These are phyloP conservation scores for Xylariaceae sp. DNA, from an alignment of 2,329 filamentous ascomycete species.

Conservation along the genomic window DNA sequence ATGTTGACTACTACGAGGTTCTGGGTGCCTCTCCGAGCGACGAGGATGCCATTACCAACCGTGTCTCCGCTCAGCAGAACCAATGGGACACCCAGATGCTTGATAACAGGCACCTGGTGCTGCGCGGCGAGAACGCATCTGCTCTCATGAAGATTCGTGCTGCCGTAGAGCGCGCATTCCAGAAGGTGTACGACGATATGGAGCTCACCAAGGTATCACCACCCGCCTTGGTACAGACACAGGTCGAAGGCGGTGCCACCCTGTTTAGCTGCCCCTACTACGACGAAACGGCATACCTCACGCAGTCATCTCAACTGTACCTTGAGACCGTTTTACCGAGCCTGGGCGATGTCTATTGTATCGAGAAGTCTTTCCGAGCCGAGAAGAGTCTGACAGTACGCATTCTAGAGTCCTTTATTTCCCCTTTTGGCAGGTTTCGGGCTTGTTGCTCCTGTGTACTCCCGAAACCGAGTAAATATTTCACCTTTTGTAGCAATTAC, in stretches of 20 bases:
- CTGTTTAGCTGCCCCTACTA: constrained; percentile 92
- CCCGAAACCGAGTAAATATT: no score
- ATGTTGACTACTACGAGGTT: constrained; percentile 87
- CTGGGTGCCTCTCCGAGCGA: constrained; percentile 82
- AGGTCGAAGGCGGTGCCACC: constrained; percentile 91
- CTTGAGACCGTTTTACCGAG: constrained; percentile 92
- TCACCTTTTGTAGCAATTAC: no score
- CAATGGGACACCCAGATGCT: constrained; percentile 70
- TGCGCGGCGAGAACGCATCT: constrained; percentile 85
- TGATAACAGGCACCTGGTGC: constrained; percentile 82
- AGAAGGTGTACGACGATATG: constrained; percentile 77
- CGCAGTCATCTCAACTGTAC: constrained; percentile 96
- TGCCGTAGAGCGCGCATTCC: constrained; percentile 81
- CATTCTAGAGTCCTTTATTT: no score
- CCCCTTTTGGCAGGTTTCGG: no score
- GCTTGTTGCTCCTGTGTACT: no score
- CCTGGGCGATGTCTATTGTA: constrained; percentile 94
- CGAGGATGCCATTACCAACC: constrained; percentile 91
- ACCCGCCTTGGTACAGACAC: constrained; percentile 90
- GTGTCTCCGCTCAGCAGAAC: constrained; percentile 56
- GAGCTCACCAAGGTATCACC: constrained; percentile 84
- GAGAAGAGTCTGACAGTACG: constrained; percentile 95
- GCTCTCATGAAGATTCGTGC: constrained; percentile 87
- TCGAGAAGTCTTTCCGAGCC: constrained; percentile 98
- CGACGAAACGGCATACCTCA: constrained; percentile 88